Base-by-base conservation (phyloP, 805 yeast genomes). In the Metschnikowia anglica region DNA sequence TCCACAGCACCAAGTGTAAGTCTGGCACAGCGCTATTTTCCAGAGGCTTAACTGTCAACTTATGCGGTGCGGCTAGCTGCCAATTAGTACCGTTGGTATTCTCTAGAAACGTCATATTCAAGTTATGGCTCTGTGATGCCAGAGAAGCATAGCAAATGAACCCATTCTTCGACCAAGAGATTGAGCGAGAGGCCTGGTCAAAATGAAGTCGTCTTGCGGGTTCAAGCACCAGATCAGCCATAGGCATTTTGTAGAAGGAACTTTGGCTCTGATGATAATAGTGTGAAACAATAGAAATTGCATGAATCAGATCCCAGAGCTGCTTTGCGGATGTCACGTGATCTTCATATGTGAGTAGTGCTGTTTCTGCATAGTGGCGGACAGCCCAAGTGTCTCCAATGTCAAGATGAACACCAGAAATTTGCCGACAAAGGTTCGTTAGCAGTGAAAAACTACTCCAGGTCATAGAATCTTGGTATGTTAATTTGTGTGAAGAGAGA, bases 111-210 rank as follows among this genome's bases (percentile, higher is more conserved):
- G 95, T 82, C 46, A 87, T 64, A 36, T 70, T 66, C 17, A 88
- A 58, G 54, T 59, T 68, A 48, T 63, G 66, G 43, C 58, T 65
- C 19, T 65, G 43, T 60, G 53, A 43, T 15, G 60, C 53, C 35
- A 50, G 55, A 29, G 71, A 63, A 5, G 80, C 66, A 53, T 83
- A 88, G 1, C 96, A 95, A 24, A 90, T 76, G 52, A 88, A 79
- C 11, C 97, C 97, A 51, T 82, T 85, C 51, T 81, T 78, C 9
- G 95, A 85, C 96, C 96, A 88, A 9, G 88, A 75, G 8, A 83
- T 72, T 13, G 44, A 33, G 16, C 27, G 49, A 12, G 40, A 33
- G 17, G 21, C 26, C 5, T 10, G 21, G 13, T 35, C 28, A 30
- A 31, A 33, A 38, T 11, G 11, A n/a, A 3, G 26, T 2, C 29